phyloP scores from a whole-genome alignment of 2,329 filamentous ascomycete genomes.

The Phaeomoniella chlamydospora region DNA sequence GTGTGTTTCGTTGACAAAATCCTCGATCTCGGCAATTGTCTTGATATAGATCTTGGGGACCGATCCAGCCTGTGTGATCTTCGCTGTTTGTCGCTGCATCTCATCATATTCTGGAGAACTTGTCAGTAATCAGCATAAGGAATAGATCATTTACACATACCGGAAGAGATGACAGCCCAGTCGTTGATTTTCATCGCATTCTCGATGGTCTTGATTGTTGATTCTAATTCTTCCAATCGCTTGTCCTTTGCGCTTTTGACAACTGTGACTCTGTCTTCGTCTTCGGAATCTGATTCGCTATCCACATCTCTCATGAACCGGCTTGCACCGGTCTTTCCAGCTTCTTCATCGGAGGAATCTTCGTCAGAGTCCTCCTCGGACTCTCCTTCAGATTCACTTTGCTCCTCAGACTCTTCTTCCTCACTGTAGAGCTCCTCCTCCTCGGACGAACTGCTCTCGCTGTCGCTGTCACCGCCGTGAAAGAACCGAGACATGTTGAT shows the following conservation, averaged over 20 bases:
- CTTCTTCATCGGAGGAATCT: constrained; percentile 37
- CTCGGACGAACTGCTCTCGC: constrained; percentile 81
- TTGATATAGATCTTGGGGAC: constrained; percentile 87
- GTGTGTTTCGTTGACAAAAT: constrained; percentile 82
- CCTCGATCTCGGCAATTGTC: constrained; percentile 83
- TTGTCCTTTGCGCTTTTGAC: constrained; percentile 99
- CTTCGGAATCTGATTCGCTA: constrained; percentile 69
- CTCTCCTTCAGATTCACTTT: constrained; percentile 40
- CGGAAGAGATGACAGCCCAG: constrained; percentile 82
- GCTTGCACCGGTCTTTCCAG: constrained; percentile 54
- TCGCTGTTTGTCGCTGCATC: constrained; percentile 71
- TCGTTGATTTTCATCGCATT: constrained; percentile 97
- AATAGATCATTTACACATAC: constrained; percentile 35
- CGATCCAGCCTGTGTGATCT: constrained; percentile 62
- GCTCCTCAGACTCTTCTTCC: constrained; percentile 47
- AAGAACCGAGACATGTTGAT: constrained; percentile 90
- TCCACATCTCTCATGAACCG: constrained; percentile 70
- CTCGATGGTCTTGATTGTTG: constrained; percentile 78
- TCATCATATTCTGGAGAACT: constrained; percentile 69
- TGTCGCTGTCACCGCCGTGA: constrained; percentile 88
- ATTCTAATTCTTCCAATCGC: constrained; percentile 83
- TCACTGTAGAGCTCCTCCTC: constrained; percentile 89
- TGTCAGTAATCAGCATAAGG: background rate
- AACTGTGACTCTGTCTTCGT: constrained; percentile 70
- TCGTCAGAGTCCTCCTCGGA: constrained; percentile 44